Conservation (phyloP, 2,329 filamentous ascomycete species). For the Piedraia hortae region DNA sequence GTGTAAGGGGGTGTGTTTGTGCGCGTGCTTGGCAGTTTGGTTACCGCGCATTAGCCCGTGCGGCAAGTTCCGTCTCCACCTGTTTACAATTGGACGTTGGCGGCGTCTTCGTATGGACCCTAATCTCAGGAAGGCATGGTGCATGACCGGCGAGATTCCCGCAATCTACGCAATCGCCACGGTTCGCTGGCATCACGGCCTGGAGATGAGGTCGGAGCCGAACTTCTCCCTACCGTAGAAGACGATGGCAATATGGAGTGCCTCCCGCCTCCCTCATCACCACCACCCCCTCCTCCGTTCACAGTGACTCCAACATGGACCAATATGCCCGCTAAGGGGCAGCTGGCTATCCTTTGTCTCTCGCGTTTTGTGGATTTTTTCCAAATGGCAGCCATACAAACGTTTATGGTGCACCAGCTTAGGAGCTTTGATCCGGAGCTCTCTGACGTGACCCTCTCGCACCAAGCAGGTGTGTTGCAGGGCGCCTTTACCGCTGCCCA, state of each 20-base stretch:
- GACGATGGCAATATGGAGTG: slow-evolving; percentile 1
- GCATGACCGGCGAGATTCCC: slow-evolving; percentile 5
- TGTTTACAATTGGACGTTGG: too few species aligned
- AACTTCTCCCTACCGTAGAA: too few species aligned
- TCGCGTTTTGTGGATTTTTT: slow-evolving; percentile 19
- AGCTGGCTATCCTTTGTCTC: slow-evolving; percentile 15
- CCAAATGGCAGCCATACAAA: slow-evolving; percentile 18
- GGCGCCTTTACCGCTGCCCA: slow-evolving; percentile 18
- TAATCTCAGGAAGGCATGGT: too few species aligned
- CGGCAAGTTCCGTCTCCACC: too few species aligned
- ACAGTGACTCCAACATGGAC: slow-evolving; percentile 13
- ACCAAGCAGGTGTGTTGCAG: slow-evolving; percentile 16
- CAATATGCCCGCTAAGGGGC: slow-evolving; percentile 16
- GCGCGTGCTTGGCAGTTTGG: too few species aligned
- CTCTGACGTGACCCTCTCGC: slow-evolving; percentile 20
- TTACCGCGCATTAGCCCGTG: too few species aligned
- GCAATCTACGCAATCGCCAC: slow-evolving; percentile 8
- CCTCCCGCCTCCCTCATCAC: slow-evolving; percentile 1
- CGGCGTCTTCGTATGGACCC: too few species aligned
- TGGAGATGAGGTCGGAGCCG: too few species aligned
- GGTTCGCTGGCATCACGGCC: too few species aligned
- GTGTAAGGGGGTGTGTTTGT: too few species aligned
- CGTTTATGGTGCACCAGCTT: slow-evolving; percentile 19
- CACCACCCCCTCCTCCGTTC: slow-evolving; percentile 3
- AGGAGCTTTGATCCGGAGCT: slow-evolving; percentile 16